phyloP scores from a whole-genome alignment of 108 stramenopile species.

The Pelagomonas calceolata region DNA sequence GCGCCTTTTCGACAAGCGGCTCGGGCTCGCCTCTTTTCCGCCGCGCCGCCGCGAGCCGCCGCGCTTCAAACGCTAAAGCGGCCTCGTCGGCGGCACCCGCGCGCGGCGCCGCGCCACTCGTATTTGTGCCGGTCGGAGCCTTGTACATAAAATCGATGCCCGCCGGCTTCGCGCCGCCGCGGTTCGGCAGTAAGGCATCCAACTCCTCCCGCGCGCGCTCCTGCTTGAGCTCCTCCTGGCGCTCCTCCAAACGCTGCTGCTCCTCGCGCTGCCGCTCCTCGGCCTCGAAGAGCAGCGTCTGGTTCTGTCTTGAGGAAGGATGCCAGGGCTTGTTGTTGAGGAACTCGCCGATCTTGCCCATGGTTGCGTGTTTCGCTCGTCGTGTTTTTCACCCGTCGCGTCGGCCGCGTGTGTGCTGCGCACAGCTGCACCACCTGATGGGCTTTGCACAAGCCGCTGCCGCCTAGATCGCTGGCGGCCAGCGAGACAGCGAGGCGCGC shows the following conservation, averaged over 20 bases:
- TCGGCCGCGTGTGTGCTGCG: no score
- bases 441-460: no score
- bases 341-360: conserved; percentile 12
- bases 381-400: no score
- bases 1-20: no score
- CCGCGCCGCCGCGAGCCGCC: not conserved
- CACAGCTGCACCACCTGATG: no score
- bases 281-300: conserved; percentile 31
- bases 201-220: no score
- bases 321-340: conserved; percentile 38
- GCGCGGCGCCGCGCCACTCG: not conserved
- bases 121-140: not conserved
- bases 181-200: no score
- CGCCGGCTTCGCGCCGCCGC: not conserved
- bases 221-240: not conserved
- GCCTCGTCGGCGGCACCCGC: not conserved
- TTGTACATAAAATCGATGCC: not conserved
- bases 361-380: no score
- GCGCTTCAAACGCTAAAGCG: not conserved
- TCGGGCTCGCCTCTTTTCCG: no score
- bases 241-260: conserved; percentile 19
- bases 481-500: no score
- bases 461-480: no score
- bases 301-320: conserved; percentile 20
- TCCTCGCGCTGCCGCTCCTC: conserved; percentile 33